Evolutionary conservation across 352 stramenopile species (phyloP), one percentile per base, ranked within the genome.

Genomic region (Pythium rishiriense): DNA sequence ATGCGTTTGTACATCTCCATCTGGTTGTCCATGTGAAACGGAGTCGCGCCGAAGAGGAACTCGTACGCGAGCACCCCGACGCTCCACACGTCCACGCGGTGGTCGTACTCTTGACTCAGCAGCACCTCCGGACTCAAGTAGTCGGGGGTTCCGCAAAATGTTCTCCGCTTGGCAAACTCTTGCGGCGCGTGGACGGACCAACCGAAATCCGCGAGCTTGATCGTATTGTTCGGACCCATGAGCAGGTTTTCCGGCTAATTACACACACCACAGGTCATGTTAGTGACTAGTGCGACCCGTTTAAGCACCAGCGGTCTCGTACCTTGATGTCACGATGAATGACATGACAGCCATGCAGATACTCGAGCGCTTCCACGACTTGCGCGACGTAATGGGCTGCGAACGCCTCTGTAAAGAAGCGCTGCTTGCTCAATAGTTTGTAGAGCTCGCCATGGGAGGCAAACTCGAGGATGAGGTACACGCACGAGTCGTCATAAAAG

Each of bases 321-420:
- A 94, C 83, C 79, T 96, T 96, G 61, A 96, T 93, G 42, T 96
- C 88, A 14, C 88, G 85, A 52, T 96, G 88, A 66, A 96, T 94
- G 26, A 96, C 83, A 35, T 86, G 66, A 47, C 81, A 85, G 24
- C 72, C 78, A 73, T 96, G 88, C 17, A 86, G 81, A 47, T 95
- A 91, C 35, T 81, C 76, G 2, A 96, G 69, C 7, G 88, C 86
- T 58, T 88, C 73, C 19, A 90, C 75, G 17, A 96, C 76, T 70
- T 96, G 83, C n/a, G 75, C 69, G 47, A 94, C 75, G 56, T 94
- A 96, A 39, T 82, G 69, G 3, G 78, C 79, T 28, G 87, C 80
- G 8, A 78, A 58, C 25, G 66, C 66, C 33, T 93, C 81, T 0
- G 57, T 43, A 26, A 95, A 92, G 53, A 66, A 64, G 12, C 73